phyloP scores from a whole-genome alignment of 2,329 filamentous ascomycete species.

The Penicillium psychrosexuale region DNA sequence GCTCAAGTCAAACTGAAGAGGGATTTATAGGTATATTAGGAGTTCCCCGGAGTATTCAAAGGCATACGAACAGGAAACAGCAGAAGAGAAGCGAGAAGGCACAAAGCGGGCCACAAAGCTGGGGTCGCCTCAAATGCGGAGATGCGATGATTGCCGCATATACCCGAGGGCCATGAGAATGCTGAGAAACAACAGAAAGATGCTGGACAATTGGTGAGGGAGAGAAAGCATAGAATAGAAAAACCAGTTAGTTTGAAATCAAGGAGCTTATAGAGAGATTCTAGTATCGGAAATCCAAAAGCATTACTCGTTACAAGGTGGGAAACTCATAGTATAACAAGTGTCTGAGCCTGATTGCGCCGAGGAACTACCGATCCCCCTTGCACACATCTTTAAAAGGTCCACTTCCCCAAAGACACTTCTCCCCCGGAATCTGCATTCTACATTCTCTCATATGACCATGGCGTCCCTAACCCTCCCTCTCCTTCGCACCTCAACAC shows the following conservation, averaged over 20 bases:
- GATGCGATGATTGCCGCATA: conserved; percentile 47
- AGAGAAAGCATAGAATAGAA: neutral
- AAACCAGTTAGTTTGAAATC: neutral
- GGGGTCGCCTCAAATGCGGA: conserved; percentile 29
- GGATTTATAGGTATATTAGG: neutral
- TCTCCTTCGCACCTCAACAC: conserved; percentile 33
- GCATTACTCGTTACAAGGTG: neutral
- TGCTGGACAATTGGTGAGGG: neutral
- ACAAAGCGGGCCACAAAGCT: conserved; percentile 4
- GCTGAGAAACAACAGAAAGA: neutral
- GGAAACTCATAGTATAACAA: neutral
- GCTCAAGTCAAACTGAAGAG: neutral
- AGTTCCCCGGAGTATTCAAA: neutral
- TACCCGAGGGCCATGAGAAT: conserved; percentile 35
- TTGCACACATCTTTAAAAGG: conserved; percentile 3
- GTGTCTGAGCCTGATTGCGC: conserved; percentile 6
- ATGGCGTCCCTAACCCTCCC: conserved; percentile 37
- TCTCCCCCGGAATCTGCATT: neutral
- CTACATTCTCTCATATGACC: neutral
- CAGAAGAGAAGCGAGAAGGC: conserved; percentile 6
- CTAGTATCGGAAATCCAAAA: neutral
- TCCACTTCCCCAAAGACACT: neutral
- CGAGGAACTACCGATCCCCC: conserved; percentile 21
- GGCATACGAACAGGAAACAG: neutral
- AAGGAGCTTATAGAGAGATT: neutral